These are phyloP conservation scores for Monosporascus sp. DNA, from an alignment of 2,329 filamentous ascomycete genomes.

Conservation along the genomic window DNA sequence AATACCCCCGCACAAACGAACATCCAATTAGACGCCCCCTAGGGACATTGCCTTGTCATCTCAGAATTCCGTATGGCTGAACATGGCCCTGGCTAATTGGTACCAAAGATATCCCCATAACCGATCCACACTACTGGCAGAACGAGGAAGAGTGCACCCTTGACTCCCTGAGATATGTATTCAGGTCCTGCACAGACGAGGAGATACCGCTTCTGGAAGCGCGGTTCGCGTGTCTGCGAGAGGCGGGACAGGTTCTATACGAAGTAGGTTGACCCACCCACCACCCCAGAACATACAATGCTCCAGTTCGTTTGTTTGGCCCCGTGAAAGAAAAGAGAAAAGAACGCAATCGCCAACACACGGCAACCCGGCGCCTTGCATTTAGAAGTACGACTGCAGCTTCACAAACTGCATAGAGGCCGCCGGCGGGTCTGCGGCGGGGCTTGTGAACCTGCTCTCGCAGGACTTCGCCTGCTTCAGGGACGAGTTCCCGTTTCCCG, in stretches of 20 bases:
- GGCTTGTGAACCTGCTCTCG: conserved; percentile 79
- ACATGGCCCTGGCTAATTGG: conserved; percentile 15
- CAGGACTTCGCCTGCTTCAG: conserved; percentile 79
- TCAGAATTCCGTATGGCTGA: not conserved
- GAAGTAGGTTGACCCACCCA: conserved; percentile 47
- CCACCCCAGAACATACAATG: conserved; percentile 5
- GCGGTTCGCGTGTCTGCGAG: conserved; percentile 71
- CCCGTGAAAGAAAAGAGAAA: not conserved
- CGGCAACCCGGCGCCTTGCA: conserved; percentile 15
- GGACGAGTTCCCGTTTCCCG: conserved; percentile 72
- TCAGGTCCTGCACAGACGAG: conserved; percentile 80
- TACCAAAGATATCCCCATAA: conserved; percentile 72
- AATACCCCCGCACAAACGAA: not conserved
- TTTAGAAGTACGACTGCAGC: conserved; percentile 67
- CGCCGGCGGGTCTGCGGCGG: conserved; percentile 73
- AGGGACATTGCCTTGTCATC: not conserved
- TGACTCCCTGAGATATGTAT: conserved; percentile 68
- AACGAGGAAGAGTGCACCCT: conserved; percentile 71
- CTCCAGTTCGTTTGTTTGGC: not conserved
- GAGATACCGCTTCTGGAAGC: conserved; percentile 79
- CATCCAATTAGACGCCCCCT: not conserved
- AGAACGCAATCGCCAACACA: conserved; percentile 10
- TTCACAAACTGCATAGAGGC: conserved; percentile 68
- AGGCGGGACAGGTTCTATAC: conserved; percentile 75
- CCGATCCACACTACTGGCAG: conserved; percentile 80